Base-by-base conservation (phyloP, 371 early-diverging fungal species). In the Rhizopus microsporus region DNA sequence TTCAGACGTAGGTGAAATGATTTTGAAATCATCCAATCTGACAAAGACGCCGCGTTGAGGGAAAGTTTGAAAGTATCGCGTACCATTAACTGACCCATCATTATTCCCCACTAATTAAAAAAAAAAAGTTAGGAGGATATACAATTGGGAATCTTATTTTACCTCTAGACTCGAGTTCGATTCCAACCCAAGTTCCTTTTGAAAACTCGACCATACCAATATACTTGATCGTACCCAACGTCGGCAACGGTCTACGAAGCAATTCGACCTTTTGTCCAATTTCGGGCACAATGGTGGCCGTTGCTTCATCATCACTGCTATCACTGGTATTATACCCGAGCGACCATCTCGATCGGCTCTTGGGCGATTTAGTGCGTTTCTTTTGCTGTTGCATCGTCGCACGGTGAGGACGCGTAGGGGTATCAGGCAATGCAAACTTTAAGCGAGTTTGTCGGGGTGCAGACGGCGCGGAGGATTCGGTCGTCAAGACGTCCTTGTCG, bases 161-260 rank as follows among this genome's bases (percentile, higher is more conserved):
- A 77, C 77, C 59, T 58, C 78, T 56, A 45, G 64, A 62, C 30
- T 79, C 74, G 7, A 79, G 59, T 51, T 79, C 80, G 32, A 79
- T 55, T 23, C 80, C 80, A 37, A 74, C 72, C 71, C 71, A 79
- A 8, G 65, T 71, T 5, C 80, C 80, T 29, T 72, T 71, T 42
- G 74, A 70, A 60, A 74, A 76, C 0, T 59, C 58, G 1, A 79
- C 74, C n/a, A 54, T 39, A 13, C 79, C 80, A 55, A 79, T 63
- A 33, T 68, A 79, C 13, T 74, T 67, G 38, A 79, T 75, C 5
- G 69, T 71, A 17, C 74, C 80, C 5, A 63, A 56, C 1, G 72
- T 76, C 13, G 74, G 76, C 13, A 74, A 63, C 5, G 76, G 76
- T 23, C 80, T 63, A 23, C 72, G 66, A 16, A 70, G 32, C 8